Evolutionary conservation across 305 asterid genomes (phyloP).

Genomic region (Fraxinus floribunda): DNA sequence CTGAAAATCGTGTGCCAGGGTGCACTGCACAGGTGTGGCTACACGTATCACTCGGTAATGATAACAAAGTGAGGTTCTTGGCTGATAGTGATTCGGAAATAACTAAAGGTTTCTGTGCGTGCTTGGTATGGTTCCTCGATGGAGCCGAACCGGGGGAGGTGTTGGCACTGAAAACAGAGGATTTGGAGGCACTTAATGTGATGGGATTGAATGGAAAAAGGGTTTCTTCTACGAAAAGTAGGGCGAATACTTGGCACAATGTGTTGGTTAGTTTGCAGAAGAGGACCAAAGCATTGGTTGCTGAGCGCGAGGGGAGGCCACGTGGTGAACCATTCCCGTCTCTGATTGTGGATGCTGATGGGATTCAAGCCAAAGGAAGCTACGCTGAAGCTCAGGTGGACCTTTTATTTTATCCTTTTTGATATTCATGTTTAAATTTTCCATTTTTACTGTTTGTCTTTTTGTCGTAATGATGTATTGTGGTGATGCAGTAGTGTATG

Average conservation of each 20-base stretch:
- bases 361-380: conserved; percentile 84
- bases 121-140: conserved; percentile 70
- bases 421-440: neutral
- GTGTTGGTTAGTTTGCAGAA: conserved; percentile 87
- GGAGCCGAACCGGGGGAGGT: conserved; percentile 70
- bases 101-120: conserved; percentile 78
- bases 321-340: conserved; percentile 72
- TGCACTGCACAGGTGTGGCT: conserved; percentile 92
- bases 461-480: neutral
- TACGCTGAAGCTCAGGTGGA: conserved; percentile 94
- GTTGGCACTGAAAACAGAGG: conserved; percentile 70
- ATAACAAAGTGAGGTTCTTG: conserved; percentile 43
- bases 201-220: conserved; percentile 52
- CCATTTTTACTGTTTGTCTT: neutral
- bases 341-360: conserved; percentile 61
- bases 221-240: conserved; percentile 39
- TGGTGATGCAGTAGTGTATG: conserved; percentile 24
- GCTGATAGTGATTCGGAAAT: conserved; percentile 88
- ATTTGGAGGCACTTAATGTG: conserved; percentile 58
- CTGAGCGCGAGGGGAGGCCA: conserved; percentile 61
- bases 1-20: conserved; percentile 72
- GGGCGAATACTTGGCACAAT: conserved; percentile 89
- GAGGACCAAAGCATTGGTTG: conserved; percentile 64
- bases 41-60: conserved; percentile 43
- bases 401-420: neutral